Evolutionary conservation across 306 rosid genomes (phyloP), one percentile per base, ranked within the genome.

Genomic region (Vigna nakashimae): DNA sequence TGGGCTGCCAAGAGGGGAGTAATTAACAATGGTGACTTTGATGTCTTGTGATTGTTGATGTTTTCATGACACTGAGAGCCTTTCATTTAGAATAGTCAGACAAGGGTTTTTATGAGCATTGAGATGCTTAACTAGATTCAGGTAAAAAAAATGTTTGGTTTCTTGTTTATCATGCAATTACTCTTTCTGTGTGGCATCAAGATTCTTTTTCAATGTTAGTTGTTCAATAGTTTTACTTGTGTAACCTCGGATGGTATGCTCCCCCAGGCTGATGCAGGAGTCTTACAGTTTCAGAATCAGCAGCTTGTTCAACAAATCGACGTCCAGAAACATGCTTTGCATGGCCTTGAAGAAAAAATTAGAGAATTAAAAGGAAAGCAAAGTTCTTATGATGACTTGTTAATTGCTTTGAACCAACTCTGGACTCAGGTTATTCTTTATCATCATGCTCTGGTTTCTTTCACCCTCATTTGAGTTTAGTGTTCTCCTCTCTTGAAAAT

Each of bases 221-320:
- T 51, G 20, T 51, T 60, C 53, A 43, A 48, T 28, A 40, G 69
- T 82, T 76, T 79, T 58, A 49, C 15, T 78, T 74, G 16, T 36
- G 22, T 81, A 55, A 75, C 16, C 60, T 20, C 45, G 68, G 34
- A 63, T 72, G 28, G 18, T 69, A 43, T 52, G 83, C 81, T 57
- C 17, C 80, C 73, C 72, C 91, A 92, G 99, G 93, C 88, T 65
- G 96, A 95, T 80, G 93, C 95, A 18, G 80, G 86, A 34, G 89
- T 83, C 55, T 92, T 95, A 46, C 96, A 95, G 62, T 81, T 80
- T 76, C 94, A 95, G 80, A 95, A 95, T 75, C 98, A 95, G 86
- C 89, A 84, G 73, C 97, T 95, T 69, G 92, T 84, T 85, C 97
- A 88, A 76, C 90, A 88, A 86, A 91, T 82, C 70, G 93, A 92